A percentile compares a stretch with the other conserved stretches of the same genome.
These are phyloP conservation scores for Dryas integrifolia DNA, from an alignment of 331 rosid species.

Conservation along the genomic window DNA sequence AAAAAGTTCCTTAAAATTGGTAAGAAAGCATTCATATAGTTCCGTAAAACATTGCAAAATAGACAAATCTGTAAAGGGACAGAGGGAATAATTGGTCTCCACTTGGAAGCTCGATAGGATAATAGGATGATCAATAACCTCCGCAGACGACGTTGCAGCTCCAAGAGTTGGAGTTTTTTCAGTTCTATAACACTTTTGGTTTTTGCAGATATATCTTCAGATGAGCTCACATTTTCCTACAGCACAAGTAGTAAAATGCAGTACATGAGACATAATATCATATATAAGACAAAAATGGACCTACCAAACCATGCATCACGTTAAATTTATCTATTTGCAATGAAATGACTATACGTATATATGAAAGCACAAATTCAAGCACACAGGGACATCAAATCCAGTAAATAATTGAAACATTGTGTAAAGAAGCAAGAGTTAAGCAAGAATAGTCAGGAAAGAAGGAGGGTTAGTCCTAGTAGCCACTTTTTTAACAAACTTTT, in stretches of 20 bases:
- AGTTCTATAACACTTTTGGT: conserved; percentile 97
- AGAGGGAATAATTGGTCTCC: not conserved
- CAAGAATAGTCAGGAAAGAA: not conserved
- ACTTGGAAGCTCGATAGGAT: conserved; percentile 4
- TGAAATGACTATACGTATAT: not conserved
- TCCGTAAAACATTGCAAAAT: not conserved
- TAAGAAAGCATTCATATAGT: not conserved
- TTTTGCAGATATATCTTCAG: conserved; percentile 94
- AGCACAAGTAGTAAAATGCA: conserved; percentile 29
- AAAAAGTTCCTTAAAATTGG: not conserved
- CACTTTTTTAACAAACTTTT: not conserved
- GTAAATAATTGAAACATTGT: not conserved
- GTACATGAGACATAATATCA: conserved; percentile 25
- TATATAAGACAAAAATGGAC: conserved; percentile 1
- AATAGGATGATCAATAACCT: conserved; percentile 44
- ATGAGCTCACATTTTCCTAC: conserved; percentile 86
- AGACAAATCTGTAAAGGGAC: not conserved
- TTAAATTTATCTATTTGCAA: conserved; percentile 6
- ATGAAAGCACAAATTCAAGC: conserved; percentile 2
- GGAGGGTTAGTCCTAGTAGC: not conserved
- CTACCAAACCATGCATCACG: conserved; percentile 6
- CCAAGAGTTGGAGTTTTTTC: conserved; percentile 91
- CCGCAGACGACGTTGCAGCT: conserved; percentile 91
- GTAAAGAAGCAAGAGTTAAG: not conserved
- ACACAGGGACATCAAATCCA: not conserved